A percentile compares a stretch with the other conserved stretches of the same genome.
These are phyloP conservation scores for Fusarium dimerum DNA, from an alignment of 2,329 filamentous ascomycete species.

Conservation along the genomic window DNA sequence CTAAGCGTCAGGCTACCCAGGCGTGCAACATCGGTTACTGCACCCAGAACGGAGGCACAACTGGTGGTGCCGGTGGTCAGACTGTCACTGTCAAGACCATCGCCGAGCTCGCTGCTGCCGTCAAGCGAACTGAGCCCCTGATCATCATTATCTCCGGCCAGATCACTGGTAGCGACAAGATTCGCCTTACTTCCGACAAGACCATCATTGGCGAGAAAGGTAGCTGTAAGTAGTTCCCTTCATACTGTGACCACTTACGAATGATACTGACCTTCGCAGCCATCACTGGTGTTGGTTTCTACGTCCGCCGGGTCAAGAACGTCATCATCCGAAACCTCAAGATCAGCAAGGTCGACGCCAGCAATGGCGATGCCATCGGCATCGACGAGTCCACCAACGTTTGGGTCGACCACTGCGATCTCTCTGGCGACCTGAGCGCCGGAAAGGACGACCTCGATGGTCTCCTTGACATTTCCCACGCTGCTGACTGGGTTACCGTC, in stretches of 20 bases:
- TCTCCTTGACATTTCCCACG: slow-evolving; percentile 64
- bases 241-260: accelerated
- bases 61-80: slow-evolving; percentile 29
- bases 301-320: slow-evolving; percentile 54
- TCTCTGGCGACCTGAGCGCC: slow-evolving; percentile 59
- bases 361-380: slow-evolving; percentile 60
- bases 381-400: slow-evolving; percentile 58
- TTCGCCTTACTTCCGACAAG: slow-evolving; percentile 41
- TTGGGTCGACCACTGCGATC: slow-evolving; percentile 69
- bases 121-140: slow-evolving; percentile 25
- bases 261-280: slow-evolving; percentile 18
- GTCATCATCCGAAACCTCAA: slow-evolving; percentile 65
- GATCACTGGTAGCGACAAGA: slow-evolving; percentile 25
- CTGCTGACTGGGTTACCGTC: slow-evolving; percentile 59
- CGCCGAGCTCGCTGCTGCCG: slow-evolving; percentile 29
- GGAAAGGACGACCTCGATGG: slow-evolving; percentile 72
- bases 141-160: slow-evolving; percentile 33
- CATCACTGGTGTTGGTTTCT: slow-evolving; percentile 50
- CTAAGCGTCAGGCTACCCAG: slow-evolving; percentile 50
- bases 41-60: slow-evolving; percentile 36
- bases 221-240: slow-evolving; percentile 15
- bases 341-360: slow-evolving; percentile 55
- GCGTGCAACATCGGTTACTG: slow-evolving; percentile 39
- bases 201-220: slow-evolving; percentile 43
- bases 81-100: slow-evolving; percentile 32